phyloP scores from a whole-genome alignment of 371 early-diverging fungal genomes.

The Rhizopus arrhizus region DNA sequence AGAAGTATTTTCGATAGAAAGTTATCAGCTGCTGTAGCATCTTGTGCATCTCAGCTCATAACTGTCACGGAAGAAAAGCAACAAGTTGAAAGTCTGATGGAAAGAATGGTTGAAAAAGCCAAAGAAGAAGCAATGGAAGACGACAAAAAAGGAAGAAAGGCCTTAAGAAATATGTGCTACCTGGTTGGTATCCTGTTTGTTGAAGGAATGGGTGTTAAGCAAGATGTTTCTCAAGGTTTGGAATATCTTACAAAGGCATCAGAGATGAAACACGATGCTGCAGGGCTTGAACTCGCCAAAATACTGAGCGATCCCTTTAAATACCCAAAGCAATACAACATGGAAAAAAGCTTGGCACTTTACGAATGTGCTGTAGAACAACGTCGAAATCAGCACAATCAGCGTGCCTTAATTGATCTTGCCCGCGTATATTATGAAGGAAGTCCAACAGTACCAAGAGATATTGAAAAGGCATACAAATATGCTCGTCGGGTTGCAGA shows the following conservation, averaged over 20 bases:
- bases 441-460: constrained; percentile 31
- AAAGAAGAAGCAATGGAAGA: constrained; percentile 15
- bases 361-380: constrained; percentile 37
- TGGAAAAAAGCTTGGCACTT: constrained; percentile 34
- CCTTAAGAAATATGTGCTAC: constrained; percentile 23
- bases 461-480: constrained; percentile 45
- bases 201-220: constrained; percentile 40
- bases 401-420: constrained; percentile 43
- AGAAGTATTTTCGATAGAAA: constrained; percentile 50
- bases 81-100: constrained; percentile 17
- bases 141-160: constrained; percentile 22
- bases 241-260: constrained; percentile 36
- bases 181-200: constrained; percentile 40
- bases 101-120: constrained; percentile 23
- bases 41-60: constrained; percentile 31
- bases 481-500: constrained; percentile 50
- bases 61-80: constrained; percentile 11
- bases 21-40: constrained; percentile 36
- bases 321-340: constrained; percentile 43
- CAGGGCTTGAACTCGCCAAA: constrained; percentile 42
- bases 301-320: constrained; percentile 45
- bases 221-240: constrained; percentile 31
- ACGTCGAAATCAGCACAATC: constrained; percentile 25
- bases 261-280: constrained; percentile 34
- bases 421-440: constrained; percentile 53